phyloP scores from a whole-genome alignment of 768 basidiomycete genomes.

The Naganishia onofrii region DNA sequence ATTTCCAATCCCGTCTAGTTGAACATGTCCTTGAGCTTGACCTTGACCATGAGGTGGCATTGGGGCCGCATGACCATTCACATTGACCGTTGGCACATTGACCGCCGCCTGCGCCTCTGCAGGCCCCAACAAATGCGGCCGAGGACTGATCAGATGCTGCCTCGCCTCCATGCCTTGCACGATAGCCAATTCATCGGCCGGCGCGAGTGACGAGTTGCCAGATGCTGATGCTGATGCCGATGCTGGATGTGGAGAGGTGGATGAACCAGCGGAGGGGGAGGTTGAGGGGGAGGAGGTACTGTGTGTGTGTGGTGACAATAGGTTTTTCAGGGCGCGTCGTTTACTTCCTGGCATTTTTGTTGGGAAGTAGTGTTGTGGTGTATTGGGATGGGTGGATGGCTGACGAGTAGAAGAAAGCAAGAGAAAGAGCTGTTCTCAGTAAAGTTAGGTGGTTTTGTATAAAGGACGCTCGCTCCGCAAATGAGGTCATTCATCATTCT shows the following conservation, averaged over 20 bases:
- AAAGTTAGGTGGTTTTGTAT: no score
- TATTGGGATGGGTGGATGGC: no score
- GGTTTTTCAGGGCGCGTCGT: slow-evolving; percentile 48
- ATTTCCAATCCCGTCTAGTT: no score
- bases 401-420: no score
- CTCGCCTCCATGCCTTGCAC: slow-evolving; percentile 20
- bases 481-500: no score
- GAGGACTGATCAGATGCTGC: slow-evolving; percentile 22
- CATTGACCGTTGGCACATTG: slow-evolving; percentile 14
- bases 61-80: no score
- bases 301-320: slow-evolving; percentile 38
- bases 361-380: no score
- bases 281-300: background rate
- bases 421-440: no score
- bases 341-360: slow-evolving; percentile 48
- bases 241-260: background rate
- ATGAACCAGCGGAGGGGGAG: slow-evolving; percentile 4
- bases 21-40: no score
- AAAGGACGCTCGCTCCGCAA: no score
- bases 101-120: background rate
- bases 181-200: slow-evolving; percentile 19
- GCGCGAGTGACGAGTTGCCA: slow-evolving; percentile 7
- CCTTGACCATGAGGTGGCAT: no score
- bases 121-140: background rate
- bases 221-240: no score